Conservation (phyloP, 768 basidiomycete genomes). For the Lactifluus hygrophoroides region DNA sequence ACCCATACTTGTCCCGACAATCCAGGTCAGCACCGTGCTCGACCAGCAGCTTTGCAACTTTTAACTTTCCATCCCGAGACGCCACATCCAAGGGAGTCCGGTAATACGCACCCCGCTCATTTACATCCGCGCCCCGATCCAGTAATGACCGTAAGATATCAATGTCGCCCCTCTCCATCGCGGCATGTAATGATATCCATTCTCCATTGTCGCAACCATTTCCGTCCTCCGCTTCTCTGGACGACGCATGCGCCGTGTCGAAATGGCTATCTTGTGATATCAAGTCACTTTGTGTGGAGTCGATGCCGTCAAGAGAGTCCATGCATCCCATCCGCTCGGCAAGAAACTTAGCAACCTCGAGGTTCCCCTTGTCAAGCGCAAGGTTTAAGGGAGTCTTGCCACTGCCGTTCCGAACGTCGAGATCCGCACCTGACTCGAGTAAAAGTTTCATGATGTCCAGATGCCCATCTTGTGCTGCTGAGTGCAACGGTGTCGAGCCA, state of each 20-base stretch:
- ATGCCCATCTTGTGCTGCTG: neutral
- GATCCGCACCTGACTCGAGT: neutral
- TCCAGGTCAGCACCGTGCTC: neutral
- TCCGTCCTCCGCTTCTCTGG: accelerated
- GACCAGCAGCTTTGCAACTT: neutral
- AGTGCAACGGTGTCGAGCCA: neutral
- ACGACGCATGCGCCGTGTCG: neutral
- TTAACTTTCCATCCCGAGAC: neutral
- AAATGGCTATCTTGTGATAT: too few species aligned
- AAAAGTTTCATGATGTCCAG: neutral
- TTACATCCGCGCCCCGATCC: neutral
- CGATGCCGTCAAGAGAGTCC: neutral
- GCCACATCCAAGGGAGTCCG: neutral
- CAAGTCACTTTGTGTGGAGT: neutral
- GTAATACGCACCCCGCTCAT: neutral
- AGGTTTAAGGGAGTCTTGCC: neutral
- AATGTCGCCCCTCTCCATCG: neutral
- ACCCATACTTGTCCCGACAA: neutral
- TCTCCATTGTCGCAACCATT: too few species aligned
- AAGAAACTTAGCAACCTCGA: neutral
- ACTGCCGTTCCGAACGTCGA: neutral
- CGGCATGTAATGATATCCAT: neutral
- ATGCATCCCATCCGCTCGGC: neutral
- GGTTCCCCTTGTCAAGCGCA: neutral
- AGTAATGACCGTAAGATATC: neutral